phyloP scores from a whole-genome alignment of 2,329 filamentous ascomycete genomes.

The Penicillium nordicum region DNA sequence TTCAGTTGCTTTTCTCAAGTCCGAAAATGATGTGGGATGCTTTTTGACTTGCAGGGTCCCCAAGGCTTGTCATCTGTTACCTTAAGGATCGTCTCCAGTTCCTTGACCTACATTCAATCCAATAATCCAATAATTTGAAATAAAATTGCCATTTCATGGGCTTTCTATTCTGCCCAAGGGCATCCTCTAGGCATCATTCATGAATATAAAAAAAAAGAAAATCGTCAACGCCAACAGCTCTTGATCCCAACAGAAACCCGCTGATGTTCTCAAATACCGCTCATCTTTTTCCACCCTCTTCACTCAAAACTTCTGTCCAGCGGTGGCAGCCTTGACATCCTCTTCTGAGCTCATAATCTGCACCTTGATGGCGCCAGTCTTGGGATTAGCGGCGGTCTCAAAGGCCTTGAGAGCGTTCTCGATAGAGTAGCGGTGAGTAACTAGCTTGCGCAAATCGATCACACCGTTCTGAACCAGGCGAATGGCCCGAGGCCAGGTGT shows the following conservation, averaged over 20 bases:
- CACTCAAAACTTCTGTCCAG: conserved; percentile 27
- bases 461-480: conserved; percentile 80
- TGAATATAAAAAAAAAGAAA: conserved; percentile 11
- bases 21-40: background rate
- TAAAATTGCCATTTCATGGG: conserved; percentile 4
- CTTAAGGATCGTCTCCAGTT: background rate
- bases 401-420: conserved; percentile 90
- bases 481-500: conserved; percentile 94
- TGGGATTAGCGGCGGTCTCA: conserved; percentile 79
- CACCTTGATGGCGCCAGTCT: conserved; percentile 95
- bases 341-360: conserved; percentile 64
- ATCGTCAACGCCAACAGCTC: conserved; percentile 9
- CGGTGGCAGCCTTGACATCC: conserved; percentile 36
- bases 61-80: background rate
- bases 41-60: conserved; percentile 12
- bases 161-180: conserved; percentile 17
- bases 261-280: conserved; percentile 6
- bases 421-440: conserved; percentile 81
- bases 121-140: background rate
- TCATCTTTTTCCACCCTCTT: conserved; percentile 1
- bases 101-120: background rate
- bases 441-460: conserved; percentile 73
- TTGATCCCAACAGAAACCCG: conserved; percentile 11
- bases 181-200: conserved; percentile 24
- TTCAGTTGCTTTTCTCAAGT: background rate